A percentile compares a stretch with the other conserved stretches of the same genome.
phyloP scores from a whole-genome alignment of 1,284 basidiomycete species.

The Tilletia indica region DNA sequence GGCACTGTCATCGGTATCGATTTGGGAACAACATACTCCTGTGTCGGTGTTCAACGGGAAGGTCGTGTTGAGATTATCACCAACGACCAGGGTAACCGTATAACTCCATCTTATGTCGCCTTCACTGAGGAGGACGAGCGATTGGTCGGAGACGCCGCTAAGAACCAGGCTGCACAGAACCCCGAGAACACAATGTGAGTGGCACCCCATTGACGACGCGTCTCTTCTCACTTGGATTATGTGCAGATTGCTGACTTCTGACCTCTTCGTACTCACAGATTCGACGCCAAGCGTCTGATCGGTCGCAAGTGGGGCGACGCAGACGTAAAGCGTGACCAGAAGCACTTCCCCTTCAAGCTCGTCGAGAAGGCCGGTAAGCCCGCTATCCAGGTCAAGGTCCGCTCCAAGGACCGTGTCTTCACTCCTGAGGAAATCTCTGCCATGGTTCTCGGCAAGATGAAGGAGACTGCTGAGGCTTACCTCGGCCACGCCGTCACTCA shows the following conservation, averaged over 20 bases:
- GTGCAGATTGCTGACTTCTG: neutral
- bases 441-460: slow-evolving; percentile 97
- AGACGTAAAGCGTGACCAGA: slow-evolving; percentile 59
- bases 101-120: slow-evolving; percentile 56
- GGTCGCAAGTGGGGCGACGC: slow-evolving; percentile 61
- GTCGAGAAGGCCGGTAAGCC: slow-evolving; percentile 55
- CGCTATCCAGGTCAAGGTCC: slow-evolving; percentile 53
- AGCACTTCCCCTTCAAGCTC: slow-evolving; percentile 59
- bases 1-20: slow-evolving; percentile 84
- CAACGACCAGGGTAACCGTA: slow-evolving; percentile 60
- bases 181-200: slow-evolving; percentile 78
- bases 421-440: slow-evolving; percentile 82
- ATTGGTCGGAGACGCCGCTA: slow-evolving; percentile 67
- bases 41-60: slow-evolving; percentile 76
- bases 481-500: slow-evolving; percentile 94
- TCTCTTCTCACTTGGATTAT: neutral
- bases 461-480: slow-evolving; percentile 98
- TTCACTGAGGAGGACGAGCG: slow-evolving; percentile 73
- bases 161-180: slow-evolving; percentile 69
- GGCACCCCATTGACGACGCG: neutral
- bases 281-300: slow-evolving; percentile 96
- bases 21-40: slow-evolving; percentile 64
- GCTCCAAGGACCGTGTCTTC: slow-evolving; percentile 52
- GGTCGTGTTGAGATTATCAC: slow-evolving; percentile 56
- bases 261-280: slow-evolving; percentile 54